Evolutionary conservation across 208 protist genomes (phyloP).

Genomic region (Leishmania braziliensis): DNA sequence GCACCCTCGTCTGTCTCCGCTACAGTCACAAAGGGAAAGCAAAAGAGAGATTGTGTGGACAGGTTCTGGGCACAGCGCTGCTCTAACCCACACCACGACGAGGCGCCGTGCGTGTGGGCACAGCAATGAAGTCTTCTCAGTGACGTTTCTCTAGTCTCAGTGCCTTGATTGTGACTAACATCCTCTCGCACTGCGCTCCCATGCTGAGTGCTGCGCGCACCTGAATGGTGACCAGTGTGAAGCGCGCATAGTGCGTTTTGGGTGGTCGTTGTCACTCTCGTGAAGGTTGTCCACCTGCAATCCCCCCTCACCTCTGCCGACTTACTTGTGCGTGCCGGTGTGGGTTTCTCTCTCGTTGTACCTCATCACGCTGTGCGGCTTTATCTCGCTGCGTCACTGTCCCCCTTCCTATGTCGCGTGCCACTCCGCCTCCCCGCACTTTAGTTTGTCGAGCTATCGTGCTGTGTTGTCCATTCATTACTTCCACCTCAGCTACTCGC

Average conservation of each 20-base stretch:
- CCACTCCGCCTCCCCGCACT: too few relatives aligned
- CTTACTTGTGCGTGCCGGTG: too few relatives aligned
- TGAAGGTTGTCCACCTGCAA: background rate
- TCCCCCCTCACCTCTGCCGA: background rate
- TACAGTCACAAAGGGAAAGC: background rate
- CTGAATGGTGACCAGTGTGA: background rate
- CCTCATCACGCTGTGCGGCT: too few relatives aligned
- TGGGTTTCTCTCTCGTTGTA: too few relatives aligned
- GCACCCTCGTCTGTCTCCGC: background rate
- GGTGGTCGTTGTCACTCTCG: background rate
- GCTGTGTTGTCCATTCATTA: background rate
- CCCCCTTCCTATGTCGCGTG: too few relatives aligned
- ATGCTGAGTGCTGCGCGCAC: background rate
- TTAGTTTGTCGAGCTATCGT: background rate
- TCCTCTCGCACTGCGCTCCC: background rate
- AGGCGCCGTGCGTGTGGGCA: background rate
- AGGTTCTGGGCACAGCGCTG: background rate
- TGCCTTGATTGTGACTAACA: background rate
- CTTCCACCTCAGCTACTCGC: slow-evolving; percentile 1
- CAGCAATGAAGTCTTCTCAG: background rate
- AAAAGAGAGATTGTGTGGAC: background rate
- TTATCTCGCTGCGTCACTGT: too few relatives aligned
- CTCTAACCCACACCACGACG: background rate
- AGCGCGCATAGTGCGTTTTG: background rate
- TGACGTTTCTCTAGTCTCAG: background rate